Conservation (phyloP, 2,329 filamentous ascomycete genomes). For the Trichoderma koningii region DNA sequence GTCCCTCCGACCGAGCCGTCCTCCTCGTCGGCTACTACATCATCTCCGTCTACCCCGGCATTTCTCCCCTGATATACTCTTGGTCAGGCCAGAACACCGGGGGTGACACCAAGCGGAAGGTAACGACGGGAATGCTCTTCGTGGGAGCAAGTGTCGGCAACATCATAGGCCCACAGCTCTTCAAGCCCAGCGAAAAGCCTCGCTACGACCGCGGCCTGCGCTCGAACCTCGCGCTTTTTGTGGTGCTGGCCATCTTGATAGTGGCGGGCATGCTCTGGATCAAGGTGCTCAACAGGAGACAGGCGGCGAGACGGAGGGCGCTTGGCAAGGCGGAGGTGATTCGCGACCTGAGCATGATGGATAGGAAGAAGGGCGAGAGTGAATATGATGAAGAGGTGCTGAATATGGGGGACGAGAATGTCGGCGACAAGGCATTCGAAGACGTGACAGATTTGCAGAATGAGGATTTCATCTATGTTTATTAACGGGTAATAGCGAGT, state of each 20-base stretch:
- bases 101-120: constrained; percentile 68
- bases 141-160: constrained; percentile 64
- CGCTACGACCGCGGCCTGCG: constrained; percentile 58
- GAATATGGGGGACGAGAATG: constrained; percentile 30
- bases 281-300: constrained; percentile 55
- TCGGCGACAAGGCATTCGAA: constrained; percentile 46
- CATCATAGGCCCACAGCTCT: constrained; percentile 63
- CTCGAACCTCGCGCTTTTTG: constrained; percentile 62
- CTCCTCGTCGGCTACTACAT: constrained; percentile 61
- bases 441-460: constrained; percentile 61
- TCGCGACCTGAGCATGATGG: constrained; percentile 55
- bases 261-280: constrained; percentile 40
- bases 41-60: constrained; percentile 60
- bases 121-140: constrained; percentile 62
- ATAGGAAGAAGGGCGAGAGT: constrained; percentile 23
- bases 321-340: constrained; percentile 49
- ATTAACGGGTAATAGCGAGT: constrained; percentile 32
- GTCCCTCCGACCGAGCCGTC: constrained; percentile 47
- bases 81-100: constrained; percentile 62
- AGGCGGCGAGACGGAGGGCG: constrained; percentile 39
- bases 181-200: constrained; percentile 61
- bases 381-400: constrained; percentile 32
- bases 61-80: constrained; percentile 58
- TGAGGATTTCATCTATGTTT: constrained; percentile 63
- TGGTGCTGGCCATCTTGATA: constrained; percentile 55